phyloP scores from a whole-genome alignment of 441 rosid species.

The Breynia disticha region DNA sequence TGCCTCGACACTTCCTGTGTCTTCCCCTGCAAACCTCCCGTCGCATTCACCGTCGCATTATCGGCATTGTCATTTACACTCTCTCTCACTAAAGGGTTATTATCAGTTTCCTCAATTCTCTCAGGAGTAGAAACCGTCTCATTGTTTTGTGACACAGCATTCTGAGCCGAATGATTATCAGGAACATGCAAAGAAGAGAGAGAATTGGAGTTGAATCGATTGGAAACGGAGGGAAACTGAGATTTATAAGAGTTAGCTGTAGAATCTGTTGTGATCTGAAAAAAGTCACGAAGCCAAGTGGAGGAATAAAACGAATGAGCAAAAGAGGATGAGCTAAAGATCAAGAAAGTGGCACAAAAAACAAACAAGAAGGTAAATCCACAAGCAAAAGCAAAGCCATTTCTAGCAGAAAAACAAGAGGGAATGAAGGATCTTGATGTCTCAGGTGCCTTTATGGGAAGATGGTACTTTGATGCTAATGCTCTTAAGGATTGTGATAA shows the following conservation, averaged over 20 bases:
- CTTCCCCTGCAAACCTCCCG: neutral
- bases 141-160: neutral
- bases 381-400: slow-evolving; percentile 7
- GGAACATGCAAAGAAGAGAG: slow-evolving; percentile 1
- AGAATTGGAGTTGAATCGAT: slow-evolving; percentile 7
- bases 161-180: neutral
- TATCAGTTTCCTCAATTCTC: neutral
- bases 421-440: neutral
- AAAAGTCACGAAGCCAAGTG: slow-evolving; percentile 9
- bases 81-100: neutral
- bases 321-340: slow-evolving; percentile 5
- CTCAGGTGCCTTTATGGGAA: slow-evolving; percentile 1
- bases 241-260: slow-evolving; percentile 7
- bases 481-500: neutral
- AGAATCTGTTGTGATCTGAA: slow-evolving; percentile 1
- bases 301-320: slow-evolving; percentile 7
- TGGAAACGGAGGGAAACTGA: slow-evolving; percentile 3
- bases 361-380: slow-evolving; percentile 15
- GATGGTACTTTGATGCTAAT: neutral
- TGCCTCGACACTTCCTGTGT: neutral
- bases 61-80: neutral
- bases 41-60: too few species aligned
- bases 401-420: slow-evolving; percentile 5
- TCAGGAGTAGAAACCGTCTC: neutral
- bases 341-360: slow-evolving; percentile 8